A percentile compares a stretch with the other conserved stretches of the same genome.
Evolutionary conservation across 228 moss, liverwort and hornwort genomes (phyloP).

Genomic region (Sphagnum magellanicum): DNA sequence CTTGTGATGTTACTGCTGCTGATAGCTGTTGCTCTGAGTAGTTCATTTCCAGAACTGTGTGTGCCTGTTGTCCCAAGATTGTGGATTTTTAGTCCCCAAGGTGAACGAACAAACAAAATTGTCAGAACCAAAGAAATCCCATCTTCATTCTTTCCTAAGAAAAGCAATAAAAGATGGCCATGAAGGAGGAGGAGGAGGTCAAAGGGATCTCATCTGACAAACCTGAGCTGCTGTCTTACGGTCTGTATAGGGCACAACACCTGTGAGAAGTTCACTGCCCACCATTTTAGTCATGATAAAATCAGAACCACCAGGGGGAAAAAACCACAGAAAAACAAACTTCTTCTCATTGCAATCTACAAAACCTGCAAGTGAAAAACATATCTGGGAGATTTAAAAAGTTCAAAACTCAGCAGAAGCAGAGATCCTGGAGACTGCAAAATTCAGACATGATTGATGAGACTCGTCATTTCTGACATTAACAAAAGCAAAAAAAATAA

Average conservation of each 20-base stretch:
- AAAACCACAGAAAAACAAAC: neutral
- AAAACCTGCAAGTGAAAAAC: neutral
- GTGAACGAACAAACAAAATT: neutral
- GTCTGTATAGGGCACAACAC: conserved; percentile 68
- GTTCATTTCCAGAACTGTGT: conserved; percentile 72
- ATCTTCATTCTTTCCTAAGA: neutral
- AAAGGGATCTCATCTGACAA: neutral
- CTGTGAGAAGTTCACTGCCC: conserved; percentile 68
- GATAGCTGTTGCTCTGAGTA: conserved; percentile 69
- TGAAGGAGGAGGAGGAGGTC: too few species aligned
- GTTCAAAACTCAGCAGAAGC: too few species aligned
- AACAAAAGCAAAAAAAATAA: neutral
- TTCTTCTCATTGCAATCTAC: neutral
- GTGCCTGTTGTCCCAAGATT: conserved; percentile 32
- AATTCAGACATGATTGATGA: too few species aligned
- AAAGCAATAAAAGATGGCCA: too few species aligned
- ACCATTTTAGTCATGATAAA: conserved; percentile 17
- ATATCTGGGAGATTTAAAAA: too few species aligned
- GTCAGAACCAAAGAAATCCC: neutral
- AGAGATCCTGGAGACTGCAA: too few species aligned
- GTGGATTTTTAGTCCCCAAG: neutral
- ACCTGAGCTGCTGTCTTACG: conserved; percentile 72
- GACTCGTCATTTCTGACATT: too few species aligned
- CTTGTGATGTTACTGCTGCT: conserved; percentile 52
- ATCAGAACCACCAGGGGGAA: neutral